Evolutionary conservation across 2,329 filamentous ascomycete genomes (phyloP), one percentile per base, ranked within the genome.

Genomic region (Polychaeton citri): DNA sequence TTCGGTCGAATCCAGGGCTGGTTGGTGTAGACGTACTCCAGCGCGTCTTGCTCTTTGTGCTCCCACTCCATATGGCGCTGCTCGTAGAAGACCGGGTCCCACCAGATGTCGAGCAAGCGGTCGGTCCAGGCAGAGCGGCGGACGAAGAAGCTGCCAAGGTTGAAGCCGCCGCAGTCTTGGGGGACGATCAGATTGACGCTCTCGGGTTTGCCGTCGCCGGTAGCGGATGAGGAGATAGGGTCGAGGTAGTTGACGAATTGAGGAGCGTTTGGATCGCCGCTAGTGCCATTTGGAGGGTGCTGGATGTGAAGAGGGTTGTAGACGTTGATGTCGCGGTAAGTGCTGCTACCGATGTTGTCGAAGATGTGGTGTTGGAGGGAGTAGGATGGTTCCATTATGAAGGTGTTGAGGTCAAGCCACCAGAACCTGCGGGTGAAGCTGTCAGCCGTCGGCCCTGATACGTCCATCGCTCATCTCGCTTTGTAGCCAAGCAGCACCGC

Each of bases 41-140:
- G 65, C 2, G 87, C 85, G 54, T 96, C 87, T 62, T 98, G 90
- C 59, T 98, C 90, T 58, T 96, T 96, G 67, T 98, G 90, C 53
- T 90, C 87, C 90, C 90, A 98, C 43, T 90, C 75, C 87, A 95
- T 95, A 59, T 98, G 90, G 57, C 86, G 92, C 62, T 98, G 90
- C 62, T 98, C 90, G 59, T 98, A 98, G 38, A 81, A 76, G 19
- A 96, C 87, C 0, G 90, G 90, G 52, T 98, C 90, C 90, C 90
- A 98, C 90, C 90, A 98, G 35, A 94, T 72, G 53, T 98, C 90
- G 21, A 98, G 72, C 13, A 98, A 65, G 4, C 85, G 79, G 51
- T 96, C 88, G 0, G 87, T 84, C 84, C 87, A 98, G 18, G 76
- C 68, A 51, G 83, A 84, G 41, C 90, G 77, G 34, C 78, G 76